phyloP scores from a whole-genome alignment of 2,329 filamentous ascomycete genomes.

The Sclerotinia borealis region DNA sequence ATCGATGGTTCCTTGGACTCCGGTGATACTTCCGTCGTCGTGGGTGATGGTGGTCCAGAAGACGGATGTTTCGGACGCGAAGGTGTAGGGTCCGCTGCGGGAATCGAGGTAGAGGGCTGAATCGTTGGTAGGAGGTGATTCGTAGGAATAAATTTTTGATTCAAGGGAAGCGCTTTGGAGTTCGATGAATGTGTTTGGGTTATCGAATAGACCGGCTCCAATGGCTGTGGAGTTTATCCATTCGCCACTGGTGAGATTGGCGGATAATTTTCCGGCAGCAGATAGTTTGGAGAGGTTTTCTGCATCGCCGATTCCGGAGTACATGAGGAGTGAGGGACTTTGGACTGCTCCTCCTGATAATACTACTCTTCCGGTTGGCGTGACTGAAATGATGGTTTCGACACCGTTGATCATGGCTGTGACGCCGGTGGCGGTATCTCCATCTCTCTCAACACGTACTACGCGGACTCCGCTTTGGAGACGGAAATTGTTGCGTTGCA shows the following conservation, averaged over 20 bases:
- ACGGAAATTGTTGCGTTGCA: constrained; percentile 38
- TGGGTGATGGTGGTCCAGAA: constrained; percentile 46
- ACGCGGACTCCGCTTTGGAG: constrained; percentile 41
- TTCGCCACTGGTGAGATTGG: constrained; percentile 26
- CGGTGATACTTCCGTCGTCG: constrained; percentile 37
- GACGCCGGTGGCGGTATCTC: constrained; percentile 38
- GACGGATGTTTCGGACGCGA: constrained; percentile 45
- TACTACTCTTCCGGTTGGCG: constrained; percentile 34
- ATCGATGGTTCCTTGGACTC: constrained; percentile 48
- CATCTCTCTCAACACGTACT: constrained; percentile 38
- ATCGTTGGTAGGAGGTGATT: constrained; percentile 38
- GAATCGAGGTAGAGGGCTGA: constrained; percentile 41
- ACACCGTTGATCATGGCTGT: constrained; percentile 33
- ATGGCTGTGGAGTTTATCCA: constrained; percentile 47
- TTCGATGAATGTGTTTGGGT: constrained; percentile 50
- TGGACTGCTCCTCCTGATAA: constrained; percentile 45
- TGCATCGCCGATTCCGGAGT: constrained; percentile 43
- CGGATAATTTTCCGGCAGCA: constrained; percentile 33
- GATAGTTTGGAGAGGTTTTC: constrained; percentile 30
- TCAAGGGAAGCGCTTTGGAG: constrained; percentile 38
- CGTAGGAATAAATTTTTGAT: constrained; percentile 45
- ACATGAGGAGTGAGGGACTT: constrained; percentile 46
- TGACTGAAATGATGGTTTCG: constrained; percentile 19
- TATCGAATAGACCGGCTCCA: constrained; percentile 47
- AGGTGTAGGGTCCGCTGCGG: constrained; percentile 47